phyloP scores from a whole-genome alignment of 2,329 filamentous ascomycete genomes.

The Cercospora sesami region DNA sequence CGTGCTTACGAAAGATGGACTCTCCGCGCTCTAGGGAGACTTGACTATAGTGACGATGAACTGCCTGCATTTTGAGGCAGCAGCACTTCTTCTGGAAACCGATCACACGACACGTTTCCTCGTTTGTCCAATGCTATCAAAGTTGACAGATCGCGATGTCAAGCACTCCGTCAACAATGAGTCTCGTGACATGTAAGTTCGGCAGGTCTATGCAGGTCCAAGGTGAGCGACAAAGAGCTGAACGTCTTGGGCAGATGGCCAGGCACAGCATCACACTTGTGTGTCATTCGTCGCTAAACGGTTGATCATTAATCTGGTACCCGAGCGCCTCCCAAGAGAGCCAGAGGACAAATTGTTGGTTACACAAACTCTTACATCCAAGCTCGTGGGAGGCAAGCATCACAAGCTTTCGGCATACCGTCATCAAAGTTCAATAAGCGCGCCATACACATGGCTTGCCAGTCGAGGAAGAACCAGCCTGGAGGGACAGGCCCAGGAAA shows the following conservation, averaged over 20 bases:
- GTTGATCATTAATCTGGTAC: neutral
- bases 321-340: neutral
- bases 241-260: neutral
- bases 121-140: neutral
- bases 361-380: neutral
- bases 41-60: neutral
- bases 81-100: neutral
- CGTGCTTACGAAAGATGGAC: neutral
- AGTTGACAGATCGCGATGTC: neutral
- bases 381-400: neutral
- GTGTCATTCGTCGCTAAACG: neutral
- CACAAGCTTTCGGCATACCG: conserved; percentile 8
- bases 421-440: conserved; percentile 3
- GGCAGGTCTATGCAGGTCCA: neutral
- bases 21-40: neutral
- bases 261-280: neutral
- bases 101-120: neutral
- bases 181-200: neutral
- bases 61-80: neutral
- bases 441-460: conserved; percentile 8
- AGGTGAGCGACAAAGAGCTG: neutral
- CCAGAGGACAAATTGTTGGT: neutral
- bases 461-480: neutral
- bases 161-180: neutral
- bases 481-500: neutral